Evolutionary conservation across 1,139 yeast species (phyloP).

Genomic region (Scheffersomyces segobiensis): DNA sequence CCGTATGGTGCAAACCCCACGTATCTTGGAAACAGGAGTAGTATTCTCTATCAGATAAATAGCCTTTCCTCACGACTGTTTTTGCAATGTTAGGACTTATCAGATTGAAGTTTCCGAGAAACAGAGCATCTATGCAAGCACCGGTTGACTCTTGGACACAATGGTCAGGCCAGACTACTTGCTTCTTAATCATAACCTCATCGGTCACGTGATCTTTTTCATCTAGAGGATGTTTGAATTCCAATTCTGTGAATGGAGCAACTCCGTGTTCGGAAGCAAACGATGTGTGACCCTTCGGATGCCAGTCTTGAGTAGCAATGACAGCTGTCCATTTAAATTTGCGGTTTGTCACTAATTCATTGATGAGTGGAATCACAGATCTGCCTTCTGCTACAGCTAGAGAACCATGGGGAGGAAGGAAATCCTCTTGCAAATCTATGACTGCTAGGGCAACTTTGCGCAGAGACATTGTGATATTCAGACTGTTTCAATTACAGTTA

Average conservation of each 20-base stretch:
- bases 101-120: conserved; percentile 24
- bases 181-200: conserved; percentile 20
- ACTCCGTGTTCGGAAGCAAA: conserved; percentile 71
- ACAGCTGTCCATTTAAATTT: conserved; percentile 58
- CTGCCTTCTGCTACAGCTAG: conserved; percentile 72
- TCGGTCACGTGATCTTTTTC: conserved; percentile 28
- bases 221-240: conserved; percentile 54
- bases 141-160: conserved; percentile 77
- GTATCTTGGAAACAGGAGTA: conserved; percentile 87
- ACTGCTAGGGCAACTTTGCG: conserved; percentile 58
- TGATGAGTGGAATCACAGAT: conserved; percentile 53
- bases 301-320: conserved; percentile 88
- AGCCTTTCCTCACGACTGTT: conserved; percentile 66
- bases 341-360: conserved; percentile 36
- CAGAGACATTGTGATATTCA: conserved; percentile 2
- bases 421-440: conserved; percentile 84
- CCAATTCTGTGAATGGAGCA: conserved; percentile 52
- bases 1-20: conserved; percentile 75
- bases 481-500: conserved; percentile 5
- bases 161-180: conserved; percentile 87
- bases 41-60: conserved; percentile 70
- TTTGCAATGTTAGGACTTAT: conserved; percentile 26
- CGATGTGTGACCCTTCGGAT: conserved; percentile 73
- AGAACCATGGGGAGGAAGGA: conserved; percentile 74
- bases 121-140: conserved; percentile 56